Evolutionary conservation across 2,329 filamentous ascomycete genomes (phyloP).

Genomic region (Drechslerella stenobrocha): DNA sequence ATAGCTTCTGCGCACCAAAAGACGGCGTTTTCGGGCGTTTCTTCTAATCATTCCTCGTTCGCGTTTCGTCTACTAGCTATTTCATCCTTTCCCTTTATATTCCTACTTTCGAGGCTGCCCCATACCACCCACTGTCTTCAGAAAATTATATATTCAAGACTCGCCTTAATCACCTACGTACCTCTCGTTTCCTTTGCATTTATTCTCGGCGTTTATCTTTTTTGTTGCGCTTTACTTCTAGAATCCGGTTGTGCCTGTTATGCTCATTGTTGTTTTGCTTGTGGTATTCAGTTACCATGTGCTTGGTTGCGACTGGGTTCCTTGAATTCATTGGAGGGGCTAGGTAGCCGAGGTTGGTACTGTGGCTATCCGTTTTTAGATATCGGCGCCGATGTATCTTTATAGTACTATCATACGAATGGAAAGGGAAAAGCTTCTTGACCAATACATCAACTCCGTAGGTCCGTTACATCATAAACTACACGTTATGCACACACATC

Average conservation of each 20-base stretch:
- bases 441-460: too few relatives aligned
- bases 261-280: not conserved
- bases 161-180: too few relatives aligned
- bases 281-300: conserved; percentile 13
- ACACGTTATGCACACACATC: too few relatives aligned
- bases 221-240: not conserved
- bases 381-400: too few relatives aligned
- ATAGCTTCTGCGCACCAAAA: not conserved
- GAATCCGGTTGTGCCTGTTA: conserved; percentile 7
- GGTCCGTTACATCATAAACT: too few relatives aligned
- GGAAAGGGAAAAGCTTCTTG: too few relatives aligned
- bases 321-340: too few relatives aligned
- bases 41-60: conserved; percentile 1
- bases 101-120: not conserved
- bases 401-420: too few relatives aligned
- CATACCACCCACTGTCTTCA: not conserved
- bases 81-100: not conserved
- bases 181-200: conserved; percentile 4
- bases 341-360: too few relatives aligned
- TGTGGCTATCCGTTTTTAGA: too few relatives aligned
- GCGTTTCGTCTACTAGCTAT: not conserved
- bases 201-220: conserved; percentile 10
- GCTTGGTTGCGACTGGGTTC: too few relatives aligned
- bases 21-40: conserved; percentile 24
- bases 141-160: too few relatives aligned